Conservation (phyloP, 805 yeast species). For the Vanderwaltozyma tropicalis region DNA sequence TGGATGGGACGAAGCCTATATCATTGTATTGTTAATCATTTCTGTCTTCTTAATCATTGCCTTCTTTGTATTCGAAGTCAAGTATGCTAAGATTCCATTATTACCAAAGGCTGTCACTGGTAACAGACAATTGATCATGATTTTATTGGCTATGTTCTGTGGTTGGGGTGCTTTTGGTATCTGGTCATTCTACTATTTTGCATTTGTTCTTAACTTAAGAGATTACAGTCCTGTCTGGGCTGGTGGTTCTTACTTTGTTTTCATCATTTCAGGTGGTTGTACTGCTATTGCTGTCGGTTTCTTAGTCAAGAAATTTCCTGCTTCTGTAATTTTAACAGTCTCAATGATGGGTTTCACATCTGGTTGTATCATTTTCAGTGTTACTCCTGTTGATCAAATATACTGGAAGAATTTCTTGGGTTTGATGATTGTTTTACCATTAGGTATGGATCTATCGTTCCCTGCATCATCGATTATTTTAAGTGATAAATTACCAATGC, state of each 20-base stretch:
- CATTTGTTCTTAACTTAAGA: conserved; percentile 41
- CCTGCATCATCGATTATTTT: conserved; percentile 63
- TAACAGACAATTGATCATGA: conserved; percentile 33
- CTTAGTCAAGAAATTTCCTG: conserved; percentile 36
- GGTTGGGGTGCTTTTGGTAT: conserved; percentile 79
- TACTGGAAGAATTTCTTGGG: conserved; percentile 52
- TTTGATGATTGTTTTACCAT: conserved; percentile 43
- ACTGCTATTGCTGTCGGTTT: conserved; percentile 47
- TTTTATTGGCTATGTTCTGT: conserved; percentile 40
- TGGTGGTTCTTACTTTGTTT: conserved; percentile 37
- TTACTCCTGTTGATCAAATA: conserved; percentile 48
- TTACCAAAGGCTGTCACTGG: conserved; percentile 43
- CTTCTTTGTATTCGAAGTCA: conserved; percentile 43
- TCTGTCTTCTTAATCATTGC: conserved; percentile 35
- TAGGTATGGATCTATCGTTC: conserved; percentile 73
- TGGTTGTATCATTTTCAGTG: conserved; percentile 44
- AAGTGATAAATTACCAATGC: conserved; percentile 46
- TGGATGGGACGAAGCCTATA: conserved; percentile 56
- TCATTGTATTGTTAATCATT: conserved; percentile 44
- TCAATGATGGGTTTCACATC: conserved; percentile 45
- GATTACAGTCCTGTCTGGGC: conserved; percentile 37
- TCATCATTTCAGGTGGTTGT: conserved; percentile 41
- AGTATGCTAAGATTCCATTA: conserved; percentile 38
- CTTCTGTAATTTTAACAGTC: conserved; percentile 39
- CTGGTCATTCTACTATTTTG: conserved; percentile 57